Base-by-base conservation (phyloP, 2,329 filamentous ascomycete genomes). In the Seiridium cupressi region DNA sequence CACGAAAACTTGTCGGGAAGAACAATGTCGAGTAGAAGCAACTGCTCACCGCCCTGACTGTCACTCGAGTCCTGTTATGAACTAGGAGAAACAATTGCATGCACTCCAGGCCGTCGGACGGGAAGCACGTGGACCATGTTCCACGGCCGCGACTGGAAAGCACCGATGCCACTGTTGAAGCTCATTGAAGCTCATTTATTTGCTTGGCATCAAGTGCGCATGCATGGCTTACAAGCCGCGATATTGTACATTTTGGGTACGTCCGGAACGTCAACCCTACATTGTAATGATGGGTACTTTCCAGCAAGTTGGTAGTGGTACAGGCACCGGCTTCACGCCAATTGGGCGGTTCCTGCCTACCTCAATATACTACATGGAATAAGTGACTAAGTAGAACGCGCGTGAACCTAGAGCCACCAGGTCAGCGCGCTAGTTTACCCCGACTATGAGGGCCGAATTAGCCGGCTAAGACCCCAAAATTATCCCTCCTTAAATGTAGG, bases 301-400 rank as follows among this genome's bases (percentile, higher is more conserved):
- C 54, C 54, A 57, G 13, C 8, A 35, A 38, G 18, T 46, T 42
- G 54, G 54, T 57, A 57, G 40, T 47, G 38, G 9, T 13, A 57
- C 44, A 46, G 44, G 13, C 4, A 18, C 31, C n/a, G 34, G 26
- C 3, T 8, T 4, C 3, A 35, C 34, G 36, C 13, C 47, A 34
- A 36, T 57, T 48, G 54, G 54, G 11, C 32, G 42, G 54, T 57
- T 47, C 54, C 54, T 57, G 54, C 54, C 44, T 46, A 34, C 8
- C 26, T 32, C 31, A 57, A 48, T 57, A 42, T 55, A 57, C 9
- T 26, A 47, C 35, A 48, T 38, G n/a, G 11, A 5, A 18, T 38
- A 32, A 5, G 26, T 31, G 35, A 26, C 32, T 3, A 35, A 34
- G 13, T 11, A 34, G 38, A 31, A n/a, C 34, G n/a, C 54, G 54